Evolutionary conservation across 2,329 filamentous ascomycete species (phyloP).

Genomic region (Pseudogymnoascus sp.): DNA sequence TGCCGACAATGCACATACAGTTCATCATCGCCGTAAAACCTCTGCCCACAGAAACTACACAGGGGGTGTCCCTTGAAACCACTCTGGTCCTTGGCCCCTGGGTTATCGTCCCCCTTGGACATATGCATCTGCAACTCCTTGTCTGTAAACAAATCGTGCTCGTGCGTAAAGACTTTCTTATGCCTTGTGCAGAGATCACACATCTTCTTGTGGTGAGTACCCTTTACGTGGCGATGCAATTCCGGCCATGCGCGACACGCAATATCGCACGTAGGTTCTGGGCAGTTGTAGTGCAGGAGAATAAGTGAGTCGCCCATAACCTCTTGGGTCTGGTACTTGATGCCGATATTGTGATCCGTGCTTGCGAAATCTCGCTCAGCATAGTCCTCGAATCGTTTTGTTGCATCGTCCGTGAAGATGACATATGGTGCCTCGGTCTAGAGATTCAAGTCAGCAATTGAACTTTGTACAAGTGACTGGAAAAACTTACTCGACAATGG

Average conservation of each 20-base stretch:
- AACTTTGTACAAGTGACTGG: slow-evolving; percentile 15
- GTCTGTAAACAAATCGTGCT: slow-evolving; percentile 84
- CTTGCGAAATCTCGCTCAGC: slow-evolving; percentile 62
- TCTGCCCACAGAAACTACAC: slow-evolving; percentile 82
- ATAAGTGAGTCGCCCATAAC: slow-evolving; percentile 88
- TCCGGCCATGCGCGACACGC: slow-evolving; percentile 77
- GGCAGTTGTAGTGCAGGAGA: slow-evolving; percentile 89
- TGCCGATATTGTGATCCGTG: slow-evolving; percentile 77
- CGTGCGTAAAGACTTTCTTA: slow-evolving; percentile 98
- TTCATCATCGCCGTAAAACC: slow-evolving; percentile 95
- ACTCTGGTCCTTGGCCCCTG: slow-evolving; percentile 82
- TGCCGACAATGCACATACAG: slow-evolving; percentile 88
- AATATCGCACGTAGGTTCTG: slow-evolving; percentile 74
- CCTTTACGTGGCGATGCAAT: slow-evolving; percentile 72
- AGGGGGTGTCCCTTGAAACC: slow-evolving; percentile 94
- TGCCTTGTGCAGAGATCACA: slow-evolving; percentile 86
- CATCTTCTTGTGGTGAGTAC: slow-evolving; percentile 77
- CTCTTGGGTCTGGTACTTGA: slow-evolving; percentile 79
- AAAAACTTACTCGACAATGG: slow-evolving; percentile 71
- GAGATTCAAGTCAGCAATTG: neutral
- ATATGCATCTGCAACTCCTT: slow-evolving; percentile 81
- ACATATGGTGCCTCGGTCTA: slow-evolving; percentile 68
- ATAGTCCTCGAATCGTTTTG: slow-evolving; percentile 83
- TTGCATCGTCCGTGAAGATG: slow-evolving; percentile 80
- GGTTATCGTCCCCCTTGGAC: slow-evolving; percentile 80